These are phyloP conservation scores for Gastrodia elata DNA, from an alignment of 106 monocot genomes.

Conservation along the genomic window DNA sequence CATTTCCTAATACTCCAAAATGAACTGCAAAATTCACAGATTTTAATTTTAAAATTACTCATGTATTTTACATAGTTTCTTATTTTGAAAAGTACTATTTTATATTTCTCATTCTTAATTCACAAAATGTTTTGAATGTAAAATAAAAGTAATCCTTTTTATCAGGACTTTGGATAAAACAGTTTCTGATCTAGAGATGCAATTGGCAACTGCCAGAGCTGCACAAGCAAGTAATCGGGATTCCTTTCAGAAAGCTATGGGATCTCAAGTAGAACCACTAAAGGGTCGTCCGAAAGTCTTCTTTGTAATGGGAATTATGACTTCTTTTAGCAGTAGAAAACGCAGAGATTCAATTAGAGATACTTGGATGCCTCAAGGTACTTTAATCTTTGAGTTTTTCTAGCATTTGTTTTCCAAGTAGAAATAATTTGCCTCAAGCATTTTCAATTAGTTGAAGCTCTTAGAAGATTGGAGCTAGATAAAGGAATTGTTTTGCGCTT, in stretches of 20 bases:
- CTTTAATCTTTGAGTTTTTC: background rate
- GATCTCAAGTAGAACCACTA: constrained; percentile 6
- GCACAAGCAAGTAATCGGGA: constrained; percentile 21
- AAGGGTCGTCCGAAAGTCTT: constrained; percentile 30
- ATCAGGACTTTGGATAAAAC: constrained; percentile 51
- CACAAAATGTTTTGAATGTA: background rate
- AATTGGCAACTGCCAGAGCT: constrained; percentile 56
- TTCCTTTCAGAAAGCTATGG: constrained; percentile 7
- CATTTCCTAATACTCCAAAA: no score
- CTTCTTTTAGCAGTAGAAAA: constrained; percentile 49
- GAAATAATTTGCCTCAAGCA: background rate
- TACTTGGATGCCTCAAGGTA: constrained; percentile 74
- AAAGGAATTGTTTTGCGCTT: constrained; percentile 20
- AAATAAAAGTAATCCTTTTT: background rate
- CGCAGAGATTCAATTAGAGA: constrained; percentile 56
- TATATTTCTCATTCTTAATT: background rate
- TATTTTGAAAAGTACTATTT: background rate
- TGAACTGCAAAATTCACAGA: no score
- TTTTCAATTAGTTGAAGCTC: constrained; percentile 10
- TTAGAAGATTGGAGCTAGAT: constrained; percentile 15
- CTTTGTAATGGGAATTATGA: constrained; percentile 64
- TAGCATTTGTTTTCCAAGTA: background rate
- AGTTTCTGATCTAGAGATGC: constrained; percentile 55
- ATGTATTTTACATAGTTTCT: no score
- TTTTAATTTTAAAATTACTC: no score